Evolutionary conservation across 1,284 basidiomycete species (phyloP).

Genomic region (Cryptococcus amylolentus): DNA sequence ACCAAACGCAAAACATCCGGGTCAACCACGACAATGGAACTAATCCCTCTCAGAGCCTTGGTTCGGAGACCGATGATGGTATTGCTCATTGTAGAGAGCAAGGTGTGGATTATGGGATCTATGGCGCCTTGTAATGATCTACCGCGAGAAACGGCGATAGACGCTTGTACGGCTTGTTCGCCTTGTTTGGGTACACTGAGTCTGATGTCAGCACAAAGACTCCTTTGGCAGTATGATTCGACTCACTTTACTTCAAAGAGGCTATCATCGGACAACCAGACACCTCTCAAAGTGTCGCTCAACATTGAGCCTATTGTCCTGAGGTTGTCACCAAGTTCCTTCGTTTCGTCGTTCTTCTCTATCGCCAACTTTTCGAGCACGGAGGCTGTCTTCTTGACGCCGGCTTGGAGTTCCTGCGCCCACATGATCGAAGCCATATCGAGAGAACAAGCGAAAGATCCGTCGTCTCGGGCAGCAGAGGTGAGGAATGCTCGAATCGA

Average conservation of each 20-base stretch:
- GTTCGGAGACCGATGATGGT: conserved; percentile 81
- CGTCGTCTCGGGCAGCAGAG: conserved; percentile 30
- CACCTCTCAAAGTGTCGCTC: conserved; percentile 17
- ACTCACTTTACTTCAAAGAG: conserved; percentile 38
- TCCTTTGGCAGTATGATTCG: background rate
- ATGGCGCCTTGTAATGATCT: conserved; percentile 72
- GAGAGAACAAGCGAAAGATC: conserved; percentile 32
- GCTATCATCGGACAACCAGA: conserved; percentile 34
- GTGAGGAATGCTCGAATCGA: conserved; percentile 54
- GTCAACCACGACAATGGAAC: conserved; percentile 79
- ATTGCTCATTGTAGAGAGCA: conserved; percentile 72
- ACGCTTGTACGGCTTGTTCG: conserved; percentile 32
- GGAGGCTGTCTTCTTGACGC: conserved; percentile 21
- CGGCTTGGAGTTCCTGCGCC: conserved; percentile 37
- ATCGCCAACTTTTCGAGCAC: conserved; percentile 29
- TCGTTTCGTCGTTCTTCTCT: conserved; percentile 32
- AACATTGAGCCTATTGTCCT: conserved; percentile 21
- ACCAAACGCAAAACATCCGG: conserved; percentile 74
- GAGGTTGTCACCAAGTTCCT: conserved; percentile 22
- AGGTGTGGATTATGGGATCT: conserved; percentile 70
- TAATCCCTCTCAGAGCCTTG: conserved; percentile 80
- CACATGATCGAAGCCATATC: conserved; percentile 36
- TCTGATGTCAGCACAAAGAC: conserved; percentile 5
- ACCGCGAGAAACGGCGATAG: conserved; percentile 70
- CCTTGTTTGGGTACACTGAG: conserved; percentile 30